phyloP scores from a whole-genome alignment of 805 yeast genomes.

The Lachancea nothofagi region DNA sequence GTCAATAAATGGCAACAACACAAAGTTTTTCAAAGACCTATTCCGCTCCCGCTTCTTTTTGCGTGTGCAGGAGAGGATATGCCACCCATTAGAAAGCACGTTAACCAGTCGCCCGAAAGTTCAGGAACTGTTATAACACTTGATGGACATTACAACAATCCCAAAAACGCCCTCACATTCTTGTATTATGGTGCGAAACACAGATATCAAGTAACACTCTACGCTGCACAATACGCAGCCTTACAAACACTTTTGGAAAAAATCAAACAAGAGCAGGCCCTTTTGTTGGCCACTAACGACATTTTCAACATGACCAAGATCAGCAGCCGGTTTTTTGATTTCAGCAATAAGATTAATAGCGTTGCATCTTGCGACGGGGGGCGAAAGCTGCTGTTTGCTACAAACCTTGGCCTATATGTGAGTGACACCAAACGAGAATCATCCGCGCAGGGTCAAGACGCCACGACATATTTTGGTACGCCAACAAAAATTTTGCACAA shows the following conservation, averaged over 20 bases:
- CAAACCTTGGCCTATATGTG: constrained; percentile 84
- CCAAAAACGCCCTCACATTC: constrained; percentile 32
- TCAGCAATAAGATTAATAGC: constrained; percentile 74
- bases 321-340: constrained; percentile 70
- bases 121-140: constrained; percentile 28
- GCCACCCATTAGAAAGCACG: constrained; percentile 50
- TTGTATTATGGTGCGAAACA: constrained; percentile 35
- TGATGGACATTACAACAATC: constrained; percentile 20
- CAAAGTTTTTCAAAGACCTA: constrained; percentile 85
- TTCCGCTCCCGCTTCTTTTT: constrained; percentile 71
- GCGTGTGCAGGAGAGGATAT: constrained; percentile 74
- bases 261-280: constrained; percentile 71
- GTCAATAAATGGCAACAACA: constrained; percentile 88
- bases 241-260: constrained; percentile 79
- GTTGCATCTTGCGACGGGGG: constrained; percentile 95
- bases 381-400: constrained; percentile 80
- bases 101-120: constrained; percentile 30
- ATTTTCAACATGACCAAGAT: constrained; percentile 73
- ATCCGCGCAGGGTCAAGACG: constrained; percentile 47
- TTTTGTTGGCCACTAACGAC: constrained; percentile 64
- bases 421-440: constrained; percentile 53
- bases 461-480: constrained; percentile 50
- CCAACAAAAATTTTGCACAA: constrained; percentile 74
- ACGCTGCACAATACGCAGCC: constrained; percentile 43
- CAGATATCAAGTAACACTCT: constrained; percentile 39